Base-by-base conservation (phyloP, 2,329 filamentous ascomycete species). In the Fusarium chuoi region DNA sequence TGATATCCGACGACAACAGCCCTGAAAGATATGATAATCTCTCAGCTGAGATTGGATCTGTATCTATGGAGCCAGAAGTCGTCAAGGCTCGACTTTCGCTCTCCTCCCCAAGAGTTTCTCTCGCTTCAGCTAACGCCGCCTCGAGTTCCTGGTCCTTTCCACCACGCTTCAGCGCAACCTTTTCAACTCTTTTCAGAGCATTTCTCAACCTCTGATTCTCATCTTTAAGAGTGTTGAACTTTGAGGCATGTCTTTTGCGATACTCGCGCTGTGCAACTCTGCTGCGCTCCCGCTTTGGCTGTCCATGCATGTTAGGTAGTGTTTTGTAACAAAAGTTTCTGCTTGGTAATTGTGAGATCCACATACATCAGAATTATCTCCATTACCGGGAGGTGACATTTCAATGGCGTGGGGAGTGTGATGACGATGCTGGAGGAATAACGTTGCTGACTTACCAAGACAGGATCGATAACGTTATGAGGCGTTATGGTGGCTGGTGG, bases 261-360 rank as follows among this genome's bases (percentile, higher is more conserved):
- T 78, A 78, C 30, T 78, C 75, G 24, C 77, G 73, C 58, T 78
- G 77, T 9, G 77, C 77, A 35, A 76, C 46, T 57, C 71, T 76
- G 44, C 77, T 77, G 44, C 77, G 73, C 59, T 78, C 77, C 7
- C 75, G 76, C 48, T 76, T 78, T 24, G 76, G 68, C 77, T 78
- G 57, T 48, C 35, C 14, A 10, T 39, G 15, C 60, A 60, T 59
- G 67, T 51, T 35, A 55, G 48, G 36, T 35, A 41, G 35, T n/a
- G 54, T 17, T 35, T 39, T 10, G 18, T 51, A 26, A 42, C 22
- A 17, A 24, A 45, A 22, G 26, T 26, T 35, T 22, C 6, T 39
- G 70, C 51, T 74, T 73, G 54, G 70, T 73, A 74, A 73, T 73
- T 55, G 10, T 24, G n/a, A 41, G 56, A 56, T 62, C 67, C 62